Conservation (phyloP, 2,329 filamentous ascomycete species). For the Neonectria faginata region DNA sequence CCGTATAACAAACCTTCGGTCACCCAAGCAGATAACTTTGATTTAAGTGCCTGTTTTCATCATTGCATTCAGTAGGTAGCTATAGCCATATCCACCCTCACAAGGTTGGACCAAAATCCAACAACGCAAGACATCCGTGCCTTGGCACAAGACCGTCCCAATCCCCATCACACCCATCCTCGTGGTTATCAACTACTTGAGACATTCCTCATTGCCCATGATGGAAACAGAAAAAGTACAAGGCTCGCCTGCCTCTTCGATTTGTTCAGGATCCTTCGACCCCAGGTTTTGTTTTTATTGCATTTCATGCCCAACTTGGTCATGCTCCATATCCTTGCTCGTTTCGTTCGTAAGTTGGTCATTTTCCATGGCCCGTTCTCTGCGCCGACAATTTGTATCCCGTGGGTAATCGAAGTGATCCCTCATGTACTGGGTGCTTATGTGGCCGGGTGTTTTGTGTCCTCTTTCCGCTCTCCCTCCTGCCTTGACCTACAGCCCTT, state of each 20-base stretch:
- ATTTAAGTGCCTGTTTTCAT: neutral
- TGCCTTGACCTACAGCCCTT: conserved; percentile 45
- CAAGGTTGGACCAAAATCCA: conserved; percentile 5
- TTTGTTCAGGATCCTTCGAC: neutral
- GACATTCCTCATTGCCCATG: neutral
- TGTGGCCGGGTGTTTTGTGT: neutral
- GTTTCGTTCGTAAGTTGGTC: conserved; percentile 25
- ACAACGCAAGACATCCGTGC: conserved; percentile 16
- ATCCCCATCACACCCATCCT: conserved; percentile 2
- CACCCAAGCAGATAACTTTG: neutral
- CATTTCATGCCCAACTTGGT: conserved; percentile 15
- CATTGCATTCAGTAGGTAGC: conserved; percentile 15
- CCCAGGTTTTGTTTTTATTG: conserved; percentile 11
- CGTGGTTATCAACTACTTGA: conserved; percentile 3
- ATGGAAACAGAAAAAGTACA: conserved; percentile 9
- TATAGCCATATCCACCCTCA: conserved; percentile 21
- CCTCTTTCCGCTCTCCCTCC: conserved; percentile 2
- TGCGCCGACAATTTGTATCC: neutral
- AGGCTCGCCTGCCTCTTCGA: conserved; percentile 7
- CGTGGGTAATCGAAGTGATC: conserved; percentile 1
- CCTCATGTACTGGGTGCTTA: conserved; percentile 19
- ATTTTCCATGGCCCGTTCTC: conserved; percentile 12
- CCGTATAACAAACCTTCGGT: neutral
- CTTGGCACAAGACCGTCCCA: conserved; percentile 11
- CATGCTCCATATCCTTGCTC: conserved; percentile 16